Percentiles rank a stretch among this genome's conserved stretches.
These are phyloP conservation scores for Eleusine indica DNA, from an alignment of 176 grass and related monocot species.

Conservation along the genomic window DNA sequence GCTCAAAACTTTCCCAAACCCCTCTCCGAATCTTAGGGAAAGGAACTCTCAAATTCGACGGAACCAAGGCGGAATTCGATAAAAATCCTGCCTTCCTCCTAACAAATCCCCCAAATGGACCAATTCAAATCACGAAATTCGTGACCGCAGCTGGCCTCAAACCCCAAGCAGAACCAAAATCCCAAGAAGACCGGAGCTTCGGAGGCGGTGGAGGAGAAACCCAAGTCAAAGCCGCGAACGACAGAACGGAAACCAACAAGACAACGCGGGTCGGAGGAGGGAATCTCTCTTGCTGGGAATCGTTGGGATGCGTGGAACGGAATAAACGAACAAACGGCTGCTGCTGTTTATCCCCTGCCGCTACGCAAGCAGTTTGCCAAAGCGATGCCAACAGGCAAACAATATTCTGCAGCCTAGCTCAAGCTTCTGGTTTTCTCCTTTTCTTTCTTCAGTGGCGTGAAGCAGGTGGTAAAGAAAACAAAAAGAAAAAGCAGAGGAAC, in stretches of 20 bases:
- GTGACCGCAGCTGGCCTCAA: neutral
- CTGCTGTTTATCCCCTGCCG: neutral
- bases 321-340: slow-evolving; percentile 43
- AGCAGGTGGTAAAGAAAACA: neutral
- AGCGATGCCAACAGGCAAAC: neutral
- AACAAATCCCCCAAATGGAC: neutral
- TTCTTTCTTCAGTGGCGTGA: neutral
- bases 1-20: neutral
- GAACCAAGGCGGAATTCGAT: neutral
- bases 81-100: slow-evolving; percentile 21
- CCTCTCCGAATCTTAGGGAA: slow-evolving; percentile 1
- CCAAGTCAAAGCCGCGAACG: slow-evolving; percentile 36
- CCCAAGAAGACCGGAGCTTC: slow-evolving; percentile 7
- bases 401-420: neutral
- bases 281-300: slow-evolving; percentile 1
- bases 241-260: slow-evolving; percentile 28
- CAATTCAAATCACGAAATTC: slow-evolving; percentile 9
- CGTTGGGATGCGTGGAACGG: slow-evolving; percentile 34
- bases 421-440: neutral
- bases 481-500: neutral
- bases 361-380: neutral
- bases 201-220: neutral
- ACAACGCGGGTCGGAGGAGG: slow-evolving; percentile 15
- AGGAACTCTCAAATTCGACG: slow-evolving; percentile 8
- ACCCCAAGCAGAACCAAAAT: slow-evolving; percentile 4